Conservation (phyloP, 108 stramenopile genomes). For the Cyclotella baltica region DNA sequence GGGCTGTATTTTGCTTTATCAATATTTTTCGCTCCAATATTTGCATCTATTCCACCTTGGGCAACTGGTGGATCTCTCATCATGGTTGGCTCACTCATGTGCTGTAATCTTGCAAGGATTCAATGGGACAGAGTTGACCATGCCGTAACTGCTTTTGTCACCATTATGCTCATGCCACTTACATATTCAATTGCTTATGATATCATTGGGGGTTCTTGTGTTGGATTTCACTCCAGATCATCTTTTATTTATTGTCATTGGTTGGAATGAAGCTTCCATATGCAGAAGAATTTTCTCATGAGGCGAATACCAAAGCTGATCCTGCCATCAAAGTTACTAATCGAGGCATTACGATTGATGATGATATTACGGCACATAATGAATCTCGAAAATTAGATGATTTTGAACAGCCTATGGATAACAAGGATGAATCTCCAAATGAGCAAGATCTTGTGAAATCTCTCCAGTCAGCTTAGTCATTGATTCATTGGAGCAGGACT, state of each 20-base stretch:
- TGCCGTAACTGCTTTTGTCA: slow-evolving; percentile 84
- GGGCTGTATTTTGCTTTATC: slow-evolving; percentile 64
- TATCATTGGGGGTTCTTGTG: slow-evolving; percentile 61
- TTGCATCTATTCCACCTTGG: slow-evolving; percentile 84
- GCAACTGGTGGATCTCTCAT: slow-evolving; percentile 89
- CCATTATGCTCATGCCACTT: slow-evolving; percentile 86
- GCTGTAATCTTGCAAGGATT: slow-evolving; percentile 58
- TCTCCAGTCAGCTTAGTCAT: background rate
- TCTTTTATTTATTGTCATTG: slow-evolving; percentile 42
- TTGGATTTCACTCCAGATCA: slow-evolving; percentile 28
- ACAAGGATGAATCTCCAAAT: background rate
- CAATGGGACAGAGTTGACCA: slow-evolving; percentile 76
- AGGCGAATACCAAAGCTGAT: background rate
- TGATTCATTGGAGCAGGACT: no score
- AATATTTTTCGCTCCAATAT: slow-evolving; percentile 84
- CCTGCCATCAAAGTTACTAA: background rate
- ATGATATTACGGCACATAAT: background rate
- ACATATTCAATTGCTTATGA: slow-evolving; percentile 84
- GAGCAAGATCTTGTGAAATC: background rate
- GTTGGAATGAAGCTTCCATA: background rate
- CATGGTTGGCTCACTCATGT: slow-evolving; percentile 82
- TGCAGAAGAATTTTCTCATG: background rate
- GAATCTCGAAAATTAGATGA: background rate
- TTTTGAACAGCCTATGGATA: background rate
- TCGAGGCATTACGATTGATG: background rate